A percentile compares a stretch with the other conserved stretches of the same genome.
These are phyloP conservation scores for Chlorella variabilis DNA, from an alignment of 163 green algal genomes.

Conservation along the genomic window DNA sequence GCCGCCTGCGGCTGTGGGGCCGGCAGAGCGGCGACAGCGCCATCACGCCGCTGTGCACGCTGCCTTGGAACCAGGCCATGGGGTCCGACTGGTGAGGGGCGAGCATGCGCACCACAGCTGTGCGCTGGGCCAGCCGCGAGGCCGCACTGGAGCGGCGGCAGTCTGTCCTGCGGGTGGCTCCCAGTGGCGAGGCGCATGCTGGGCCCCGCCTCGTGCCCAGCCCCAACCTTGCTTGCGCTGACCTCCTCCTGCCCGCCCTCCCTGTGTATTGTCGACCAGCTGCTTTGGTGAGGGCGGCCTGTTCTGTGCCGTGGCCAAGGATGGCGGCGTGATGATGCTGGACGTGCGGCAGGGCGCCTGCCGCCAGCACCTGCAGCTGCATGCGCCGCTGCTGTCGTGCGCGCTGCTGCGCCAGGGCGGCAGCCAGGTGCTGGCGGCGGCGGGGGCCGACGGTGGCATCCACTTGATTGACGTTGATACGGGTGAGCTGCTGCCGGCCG, in stretches of 20 bases:
- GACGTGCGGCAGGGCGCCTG: conserved; percentile 20
- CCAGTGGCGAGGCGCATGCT: no score
- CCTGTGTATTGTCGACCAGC: no score
- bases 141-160: no score
- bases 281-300: conserved; percentile 3
- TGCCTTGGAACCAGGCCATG: conserved; percentile 35
- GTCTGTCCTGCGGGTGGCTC: no score
- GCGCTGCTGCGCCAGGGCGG: background rate
- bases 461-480: conserved; percentile 19
- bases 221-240: no score
- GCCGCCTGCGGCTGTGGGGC: conserved; percentile 21
- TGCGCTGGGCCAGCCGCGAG: no score
- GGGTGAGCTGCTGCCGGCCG: background rate
- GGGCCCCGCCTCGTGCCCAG: no score
- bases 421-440: conserved; percentile 5
- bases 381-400: conserved; percentile 25
- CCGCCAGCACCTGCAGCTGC: conserved; percentile 24
- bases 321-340: conserved; percentile 14
- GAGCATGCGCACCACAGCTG: no score
- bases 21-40: conserved; percentile 4
- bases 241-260: no score
- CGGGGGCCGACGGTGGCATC: conserved; percentile 2
- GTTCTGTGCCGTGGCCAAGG: conserved; percentile 23
- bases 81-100: conserved; percentile 25
- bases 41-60: conserved; percentile 22